Evolutionary conservation across 805 yeast species (phyloP).

Genomic region (Wickerhamomyces rabaulensis): DNA sequence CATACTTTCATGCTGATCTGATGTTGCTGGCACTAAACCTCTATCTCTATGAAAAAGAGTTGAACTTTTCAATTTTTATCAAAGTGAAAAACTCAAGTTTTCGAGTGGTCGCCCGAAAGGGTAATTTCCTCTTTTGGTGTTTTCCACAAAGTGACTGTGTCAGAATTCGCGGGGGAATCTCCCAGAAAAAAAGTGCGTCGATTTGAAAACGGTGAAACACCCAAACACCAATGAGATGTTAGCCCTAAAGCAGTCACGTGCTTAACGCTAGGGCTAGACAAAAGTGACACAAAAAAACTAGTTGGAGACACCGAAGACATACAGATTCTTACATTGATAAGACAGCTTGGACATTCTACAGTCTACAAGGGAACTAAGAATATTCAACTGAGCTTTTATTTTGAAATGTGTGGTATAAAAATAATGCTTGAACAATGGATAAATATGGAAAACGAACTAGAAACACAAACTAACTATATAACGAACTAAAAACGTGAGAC

Average conservation of each 20-base stretch:
- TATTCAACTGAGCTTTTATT: not conserved
- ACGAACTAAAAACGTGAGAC: not conserved
- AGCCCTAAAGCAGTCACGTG: not conserved
- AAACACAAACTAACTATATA: not conserved
- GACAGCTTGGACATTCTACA: too few relatives aligned
- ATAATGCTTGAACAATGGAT: not conserved
- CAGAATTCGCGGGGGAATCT: not conserved
- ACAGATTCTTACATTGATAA: too few relatives aligned
- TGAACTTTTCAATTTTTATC: not conserved
- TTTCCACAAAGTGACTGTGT: not conserved
- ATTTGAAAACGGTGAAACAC: not conserved
- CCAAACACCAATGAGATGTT: not conserved
- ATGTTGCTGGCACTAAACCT: slow-evolving; percentile 1
- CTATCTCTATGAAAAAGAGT: not conserved
- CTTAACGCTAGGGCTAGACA: not conserved
- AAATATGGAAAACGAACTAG: not conserved
- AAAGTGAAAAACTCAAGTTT: slow-evolving; percentile 8
- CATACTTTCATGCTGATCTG: slow-evolving; percentile 13
- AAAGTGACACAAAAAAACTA: not conserved
- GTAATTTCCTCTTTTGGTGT: slow-evolving; percentile 9
- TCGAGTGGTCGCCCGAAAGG: slow-evolving; percentile 18
- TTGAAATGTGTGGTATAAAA: not conserved
- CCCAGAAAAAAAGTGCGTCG: not conserved
- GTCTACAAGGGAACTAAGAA: not conserved
- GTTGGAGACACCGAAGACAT: not conserved